phyloP scores from a whole-genome alignment of 805 yeast species.

The Candida parachauliodes region DNA sequence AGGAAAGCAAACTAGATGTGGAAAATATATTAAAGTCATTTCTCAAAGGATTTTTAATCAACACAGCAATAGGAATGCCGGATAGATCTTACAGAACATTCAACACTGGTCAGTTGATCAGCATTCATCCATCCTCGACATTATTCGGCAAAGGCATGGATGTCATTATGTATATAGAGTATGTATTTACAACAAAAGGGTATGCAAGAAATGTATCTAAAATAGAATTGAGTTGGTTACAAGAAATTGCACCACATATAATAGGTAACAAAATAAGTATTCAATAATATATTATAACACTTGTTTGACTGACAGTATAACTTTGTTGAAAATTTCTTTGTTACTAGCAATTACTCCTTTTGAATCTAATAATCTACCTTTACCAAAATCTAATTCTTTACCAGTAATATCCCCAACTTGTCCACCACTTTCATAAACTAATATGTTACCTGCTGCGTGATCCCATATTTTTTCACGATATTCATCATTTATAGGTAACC shows the following conservation, averaged over 20 bases:
- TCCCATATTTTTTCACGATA: conserved; percentile 98
- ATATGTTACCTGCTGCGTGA: conserved; percentile 92
- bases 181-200: conserved; percentile 88
- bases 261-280: conserved; percentile 35
- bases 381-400: conserved; percentile 69
- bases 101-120: conserved; percentile 74
- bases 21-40: conserved; percentile 71
- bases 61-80: conserved; percentile 92
- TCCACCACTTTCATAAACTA: conserved; percentile 90
- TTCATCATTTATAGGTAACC: conserved; percentile 72
- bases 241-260: conserved; percentile 70
- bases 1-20: conserved; percentile 42
- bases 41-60: conserved; percentile 75
- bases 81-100: conserved; percentile 90
- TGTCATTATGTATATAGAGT: conserved; percentile 91
- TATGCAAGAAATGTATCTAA: conserved; percentile 88
- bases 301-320: conserved; percentile 44
- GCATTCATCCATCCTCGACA: conserved; percentile 87
- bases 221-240: conserved; percentile 80
- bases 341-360: conserved; percentile 92
- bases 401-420: conserved; percentile 83
- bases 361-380: conserved; percentile 75
- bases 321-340: conserved; percentile 43
- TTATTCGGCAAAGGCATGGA: conserved; percentile 79
- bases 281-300: conserved; percentile 15